Evolutionary conservation across 257 asterid genomes (phyloP).

Genomic region (Gentiana dahurica): DNA sequence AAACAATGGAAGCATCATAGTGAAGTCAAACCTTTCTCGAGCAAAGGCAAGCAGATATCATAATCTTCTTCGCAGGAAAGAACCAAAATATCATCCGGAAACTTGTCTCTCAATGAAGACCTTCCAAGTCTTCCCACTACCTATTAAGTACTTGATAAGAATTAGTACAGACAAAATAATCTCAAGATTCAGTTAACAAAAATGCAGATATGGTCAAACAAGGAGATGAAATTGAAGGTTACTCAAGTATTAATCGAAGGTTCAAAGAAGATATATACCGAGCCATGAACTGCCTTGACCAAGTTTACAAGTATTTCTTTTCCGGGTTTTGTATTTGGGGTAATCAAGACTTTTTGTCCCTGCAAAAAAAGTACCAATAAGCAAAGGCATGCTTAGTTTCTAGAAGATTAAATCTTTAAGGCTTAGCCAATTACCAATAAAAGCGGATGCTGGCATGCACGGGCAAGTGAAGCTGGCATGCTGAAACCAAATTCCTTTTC

Average conservation of each 20-base stretch:
- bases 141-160: constrained; percentile 17
- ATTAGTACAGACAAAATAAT: too few relatives aligned
- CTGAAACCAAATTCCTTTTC: constrained; percentile 83
- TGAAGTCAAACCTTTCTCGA: constrained; percentile 62
- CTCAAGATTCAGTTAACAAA: too few relatives aligned
- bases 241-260: constrained; percentile 9
- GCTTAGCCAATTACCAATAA: constrained; percentile 41
- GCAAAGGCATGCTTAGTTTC: background rate
- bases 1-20: background rate
- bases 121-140: constrained; percentile 84
- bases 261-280: constrained; percentile 36
- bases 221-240: background rate
- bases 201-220: too few relatives aligned
- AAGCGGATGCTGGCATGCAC: constrained; percentile 73
- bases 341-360: constrained; percentile 72
- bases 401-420: background rate
- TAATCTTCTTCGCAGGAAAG: constrained; percentile 93
- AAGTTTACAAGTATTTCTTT: constrained; percentile 59
- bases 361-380: constrained; percentile 32
- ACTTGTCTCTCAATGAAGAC: constrained; percentile 44
- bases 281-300: constrained; percentile 84
- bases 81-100: constrained; percentile 64
- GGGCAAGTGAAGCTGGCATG: constrained; percentile 70
- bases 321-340: constrained; percentile 94
- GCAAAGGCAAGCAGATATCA: constrained; percentile 64